A percentile compares a stretch with the other conserved stretches of the same genome.
phyloP scores from a whole-genome alignment of 2,329 filamentous ascomycete genomes.

The Colletotrichum sp. region DNA sequence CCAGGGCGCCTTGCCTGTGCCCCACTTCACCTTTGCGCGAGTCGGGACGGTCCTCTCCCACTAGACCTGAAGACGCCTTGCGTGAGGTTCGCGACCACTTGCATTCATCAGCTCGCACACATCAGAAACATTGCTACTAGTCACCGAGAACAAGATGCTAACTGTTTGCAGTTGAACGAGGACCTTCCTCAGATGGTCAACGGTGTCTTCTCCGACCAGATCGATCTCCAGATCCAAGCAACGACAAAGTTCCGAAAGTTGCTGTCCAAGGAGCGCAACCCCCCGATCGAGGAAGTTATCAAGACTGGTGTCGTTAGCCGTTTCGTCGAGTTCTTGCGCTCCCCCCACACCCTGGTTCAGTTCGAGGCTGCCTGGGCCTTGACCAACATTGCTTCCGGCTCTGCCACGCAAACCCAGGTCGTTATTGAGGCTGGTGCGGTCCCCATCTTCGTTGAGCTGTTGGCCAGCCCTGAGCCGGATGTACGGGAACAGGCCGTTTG shows the following conservation, averaged over 20 bases:
- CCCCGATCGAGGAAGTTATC: conserved; percentile 98
- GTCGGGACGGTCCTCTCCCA: background rate
- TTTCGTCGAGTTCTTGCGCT: conserved; percentile 98
- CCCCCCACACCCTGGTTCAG: conserved; percentile 96
- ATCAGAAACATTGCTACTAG: background rate
- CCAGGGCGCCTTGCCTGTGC: conserved; percentile 18
- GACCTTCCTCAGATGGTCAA: conserved; percentile 98
- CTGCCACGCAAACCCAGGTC: conserved; percentile 95
- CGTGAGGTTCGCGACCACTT: background rate
- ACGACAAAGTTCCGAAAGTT: conserved; percentile 99
- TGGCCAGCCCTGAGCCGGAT: conserved; percentile 95
- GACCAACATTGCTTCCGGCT: conserved; percentile 98
- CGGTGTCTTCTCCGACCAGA: conserved; percentile 98
- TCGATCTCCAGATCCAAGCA: conserved; percentile 95
- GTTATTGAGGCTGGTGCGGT: conserved; percentile 98
- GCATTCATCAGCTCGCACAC: background rate
- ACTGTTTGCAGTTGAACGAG: conserved; percentile 78
- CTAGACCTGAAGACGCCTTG: background rate
- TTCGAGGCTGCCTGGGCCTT: conserved; percentile 99
- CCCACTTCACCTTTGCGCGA: conserved; percentile 20
- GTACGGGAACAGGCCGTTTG: conserved; percentile 98
- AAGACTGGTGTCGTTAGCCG: conserved; percentile 97
- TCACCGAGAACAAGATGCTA: conserved; percentile 25
- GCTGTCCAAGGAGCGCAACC: conserved; percentile 97
- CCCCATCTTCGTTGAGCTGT: conserved; percentile 96